phyloP scores from a whole-genome alignment of 2,329 filamentous ascomycete species.

The Cercospora sp. region DNA sequence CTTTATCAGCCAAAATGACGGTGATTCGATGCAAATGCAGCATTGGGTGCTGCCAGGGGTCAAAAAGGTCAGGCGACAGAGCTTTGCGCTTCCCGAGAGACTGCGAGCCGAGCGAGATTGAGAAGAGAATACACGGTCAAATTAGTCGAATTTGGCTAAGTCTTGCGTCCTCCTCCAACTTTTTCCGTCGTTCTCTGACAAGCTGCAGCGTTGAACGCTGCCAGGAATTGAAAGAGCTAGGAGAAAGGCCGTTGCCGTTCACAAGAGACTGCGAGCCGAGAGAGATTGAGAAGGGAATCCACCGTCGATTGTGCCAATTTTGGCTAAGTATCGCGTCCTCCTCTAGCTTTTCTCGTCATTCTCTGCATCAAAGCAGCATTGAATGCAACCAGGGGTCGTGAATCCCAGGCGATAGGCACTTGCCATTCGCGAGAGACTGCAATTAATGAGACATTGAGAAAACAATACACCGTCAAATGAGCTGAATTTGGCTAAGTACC shows the following conservation, averaged over 20 bases:
- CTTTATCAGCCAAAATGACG: not conserved
- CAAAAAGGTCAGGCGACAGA: not conserved
- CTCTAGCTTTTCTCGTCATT: not conserved
- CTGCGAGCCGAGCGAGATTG: not conserved
- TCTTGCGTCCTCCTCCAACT: not conserved
- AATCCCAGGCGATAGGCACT: no score
- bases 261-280: not conserved
- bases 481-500: no score
- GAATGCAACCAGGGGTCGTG: no score
- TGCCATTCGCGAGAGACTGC: no score
- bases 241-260: not conserved
- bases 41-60: not conserved
- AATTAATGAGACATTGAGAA: no score
- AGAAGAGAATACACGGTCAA: not conserved
- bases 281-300: not conserved
- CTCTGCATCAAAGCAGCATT: not conserved
- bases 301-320: not conserved
- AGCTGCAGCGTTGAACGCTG: not conserved
- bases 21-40: not conserved
- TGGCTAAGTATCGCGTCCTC: not conserved
- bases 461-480: no score
- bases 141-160: not conserved
- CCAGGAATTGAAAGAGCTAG: not conserved
- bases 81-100: not conserved
- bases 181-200: not conserved